Base-by-base conservation (phyloP, 306 rosid species). In the Acacia confusa region DNA sequence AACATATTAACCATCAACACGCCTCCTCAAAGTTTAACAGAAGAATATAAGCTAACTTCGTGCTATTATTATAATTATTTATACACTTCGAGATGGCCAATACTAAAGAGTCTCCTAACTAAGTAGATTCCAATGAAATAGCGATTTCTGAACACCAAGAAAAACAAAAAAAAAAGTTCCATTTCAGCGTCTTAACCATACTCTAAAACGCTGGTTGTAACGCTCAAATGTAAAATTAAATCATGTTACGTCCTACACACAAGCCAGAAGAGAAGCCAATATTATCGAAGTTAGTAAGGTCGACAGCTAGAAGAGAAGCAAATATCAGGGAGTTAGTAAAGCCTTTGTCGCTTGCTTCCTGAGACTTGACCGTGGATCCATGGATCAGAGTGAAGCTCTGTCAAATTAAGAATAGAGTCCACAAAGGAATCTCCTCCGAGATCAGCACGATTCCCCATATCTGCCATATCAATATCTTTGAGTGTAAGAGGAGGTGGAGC, bases 401-500 rank as follows among this genome's bases (percentile, higher is more conserved):
- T n/a, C 30, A 63, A 63, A 28, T 63, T 30, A 6, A 30, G 69
- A 41, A 28, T 15, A 63, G 69, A 63, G 30, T 63, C 40, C 15
- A 9, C 17, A 63, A 30, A 63, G 9, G 69, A 15, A 63, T 30
- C 9, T 9, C 38, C n/a, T 28, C 6, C n/a, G 10, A 28, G 69
- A 28, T 30, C 40, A 28, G n/a, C 69, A 28, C 19, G 2, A 63
- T 15, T 15, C 38, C 69, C 69, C 22, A 63, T 28, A 28, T 63
- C 40, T 28, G 38, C 76, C 43, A 66, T 38, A 53, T 81, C 85
- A 80, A 78, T 67, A 14, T 88, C 83, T 41, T 76, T 53, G 63
- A 88, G 63, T 0, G 72, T 25, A 80, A 89, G 82, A 1, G 92
- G 88, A 1, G 92, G 88, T n/a, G 95, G 95, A 80, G 86, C 70